Evolutionary conservation across 2,329 filamentous ascomycete species (phyloP), one percentile per base, ranked within the genome.

Genomic region (Didymella sp.): DNA sequence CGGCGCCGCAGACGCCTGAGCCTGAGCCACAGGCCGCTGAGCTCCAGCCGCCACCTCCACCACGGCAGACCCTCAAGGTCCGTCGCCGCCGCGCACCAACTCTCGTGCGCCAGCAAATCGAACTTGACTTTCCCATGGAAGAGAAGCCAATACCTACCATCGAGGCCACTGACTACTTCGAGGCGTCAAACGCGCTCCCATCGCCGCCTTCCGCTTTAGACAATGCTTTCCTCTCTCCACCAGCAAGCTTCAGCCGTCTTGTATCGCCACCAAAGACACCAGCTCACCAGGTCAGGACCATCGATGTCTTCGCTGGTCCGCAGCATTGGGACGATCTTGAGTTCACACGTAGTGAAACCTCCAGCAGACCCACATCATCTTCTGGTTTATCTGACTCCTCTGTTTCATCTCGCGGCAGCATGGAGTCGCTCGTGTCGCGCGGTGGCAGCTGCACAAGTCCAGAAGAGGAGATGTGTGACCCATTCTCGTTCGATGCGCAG

Each of bases 371-470:
- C 4, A 78, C 79, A 6, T 88, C 86, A 3, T 80, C 83, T 4
- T 87, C 85, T 2, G 80, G 81, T 53, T 79, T 83, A 41, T 88
- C 86, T 2, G 83, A 88, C 68, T 88, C 86, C 0, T 88, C 86
- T 2, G 73, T 84, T 17, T 86, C 85, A 12, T 88, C 86, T 0
- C 79, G 80, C 46, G 83, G 82, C 63, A 87, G 84, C 21, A 80
- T 81, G 46, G 77, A 79, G 15, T 85, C 84, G 2, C 81, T 81
- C 56, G 80, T 80, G n/a, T 86, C 85, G 6, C 75, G 84, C 64
- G 80, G 84, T 55, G 84, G 82, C 56, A 86, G 84, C 68, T 86
- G 84, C 69, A 84, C 85, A 2, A 87, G 85, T 67, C 82, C 83
- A 6, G 85, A 87, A 60, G 84, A 83, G 51, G 85, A 88, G 54